These are phyloP conservation scores for Apophysomyces ossiformis DNA, from an alignment of 371 early-diverging fungal genomes.

Conservation along the genomic window DNA sequence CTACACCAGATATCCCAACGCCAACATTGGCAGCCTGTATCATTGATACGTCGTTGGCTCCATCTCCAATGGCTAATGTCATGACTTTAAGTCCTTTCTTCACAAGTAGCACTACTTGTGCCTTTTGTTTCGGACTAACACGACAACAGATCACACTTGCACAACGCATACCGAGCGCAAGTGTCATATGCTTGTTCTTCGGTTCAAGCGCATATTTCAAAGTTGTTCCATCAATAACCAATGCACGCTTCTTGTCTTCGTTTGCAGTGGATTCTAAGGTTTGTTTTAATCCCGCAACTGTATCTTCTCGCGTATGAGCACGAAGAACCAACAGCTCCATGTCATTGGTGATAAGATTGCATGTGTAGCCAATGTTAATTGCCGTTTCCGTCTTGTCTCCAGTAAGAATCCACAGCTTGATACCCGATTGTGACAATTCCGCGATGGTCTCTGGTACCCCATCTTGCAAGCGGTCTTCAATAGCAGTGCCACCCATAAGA, in stretches of 20 bases:
- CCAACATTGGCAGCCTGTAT: constrained; percentile 92
- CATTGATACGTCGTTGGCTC: constrained; percentile 96
- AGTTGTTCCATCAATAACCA: constrained; percentile 93
- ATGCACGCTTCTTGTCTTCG: constrained; percentile 56
- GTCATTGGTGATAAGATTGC: constrained; percentile 71
- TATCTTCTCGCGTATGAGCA: constrained; percentile 60
- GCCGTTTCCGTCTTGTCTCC: constrained; percentile 94
- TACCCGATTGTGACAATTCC: constrained; percentile 79
- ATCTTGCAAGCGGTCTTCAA: constrained; percentile 93
- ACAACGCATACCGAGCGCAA: constrained; percentile 73
- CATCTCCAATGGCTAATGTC: constrained; percentile 89
- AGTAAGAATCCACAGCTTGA: constrained; percentile 94
- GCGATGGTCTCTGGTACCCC: constrained; percentile 87
- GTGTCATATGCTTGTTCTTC: constrained; percentile 54
- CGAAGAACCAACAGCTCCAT: constrained; percentile 75
- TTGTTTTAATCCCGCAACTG: constrained; percentile 63
- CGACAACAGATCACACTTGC: constrained; percentile 87
- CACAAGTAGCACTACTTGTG: constrained; percentile 71
- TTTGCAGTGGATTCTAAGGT: constrained; percentile 49
- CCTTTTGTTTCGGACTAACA: constrained; percentile 91
- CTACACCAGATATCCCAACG: constrained; percentile 91
- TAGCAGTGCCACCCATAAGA: constrained; percentile 88
- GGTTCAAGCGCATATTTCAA: constrained; percentile 79
- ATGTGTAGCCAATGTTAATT: constrained; percentile 83
- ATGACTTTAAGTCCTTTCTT: constrained; percentile 60